Percentiles rank a stretch among this genome's conserved stretches.
phyloP scores from a whole-genome alignment of 306 rosid species.

The Canavalia ensiformis region DNA sequence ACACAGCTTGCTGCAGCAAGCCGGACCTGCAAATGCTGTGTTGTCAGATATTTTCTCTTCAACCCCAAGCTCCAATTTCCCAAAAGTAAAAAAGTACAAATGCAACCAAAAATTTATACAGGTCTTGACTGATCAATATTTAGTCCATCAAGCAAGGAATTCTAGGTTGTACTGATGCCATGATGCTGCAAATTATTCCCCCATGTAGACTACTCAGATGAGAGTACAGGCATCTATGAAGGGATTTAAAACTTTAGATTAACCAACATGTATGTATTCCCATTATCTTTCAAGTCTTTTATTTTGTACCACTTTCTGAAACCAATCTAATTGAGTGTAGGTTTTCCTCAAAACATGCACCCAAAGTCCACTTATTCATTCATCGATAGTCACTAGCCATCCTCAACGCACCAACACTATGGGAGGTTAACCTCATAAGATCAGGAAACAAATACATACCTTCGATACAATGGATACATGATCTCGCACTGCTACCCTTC shows the following conservation, averaged over 20 bases:
- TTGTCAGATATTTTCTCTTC: constrained; percentile 48
- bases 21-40: constrained; percentile 68
- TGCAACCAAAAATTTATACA: not conserved
- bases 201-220: not conserved
- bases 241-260: constrained; percentile 29
- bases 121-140: constrained; percentile 26
- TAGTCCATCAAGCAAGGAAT: constrained; percentile 24
- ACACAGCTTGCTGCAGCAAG: constrained; percentile 90
- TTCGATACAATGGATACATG: constrained; percentile 81
- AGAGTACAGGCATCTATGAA: constrained; percentile 20
- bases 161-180: constrained; percentile 10
- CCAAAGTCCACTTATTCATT: constrained; percentile 10
- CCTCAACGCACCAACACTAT: constrained; percentile 28
- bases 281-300: not conserved
- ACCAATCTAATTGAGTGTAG: constrained; percentile 19
- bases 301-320: constrained; percentile 25
- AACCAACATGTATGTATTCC: constrained; percentile 19
- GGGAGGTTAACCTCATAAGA: constrained; percentile 35
- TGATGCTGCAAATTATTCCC: constrained; percentile 12
- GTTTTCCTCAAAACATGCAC: constrained; percentile 5
- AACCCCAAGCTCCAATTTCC: constrained; percentile 28
- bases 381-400: constrained; percentile 34
- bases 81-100: constrained; percentile 28
- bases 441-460: constrained; percentile 52
- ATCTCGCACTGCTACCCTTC: constrained; percentile 94